Evolutionary conservation across 2,329 filamentous ascomycete genomes (phyloP), one percentile per base, ranked within the genome.

Genomic region (Ustulina deusta): DNA sequence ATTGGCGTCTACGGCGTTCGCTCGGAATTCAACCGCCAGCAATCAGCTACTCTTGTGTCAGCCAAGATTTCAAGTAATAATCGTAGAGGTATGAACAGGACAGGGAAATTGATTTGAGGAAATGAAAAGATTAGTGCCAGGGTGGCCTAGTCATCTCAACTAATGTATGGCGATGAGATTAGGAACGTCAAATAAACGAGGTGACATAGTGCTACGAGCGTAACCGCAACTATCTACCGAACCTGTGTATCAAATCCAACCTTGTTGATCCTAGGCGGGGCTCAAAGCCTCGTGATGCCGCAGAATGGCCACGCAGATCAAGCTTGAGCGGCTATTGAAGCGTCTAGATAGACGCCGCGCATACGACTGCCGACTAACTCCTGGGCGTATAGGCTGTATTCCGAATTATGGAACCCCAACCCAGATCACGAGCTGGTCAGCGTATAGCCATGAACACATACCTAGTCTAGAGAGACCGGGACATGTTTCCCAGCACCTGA

Each of bases 341-440:
- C 68, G 66, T 55, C 65, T 74, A 63, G 69, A 71, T 75, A 74
- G 70, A 61, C 72, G 71, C 70, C 70, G 73, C 65, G 72, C 71
- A 68, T 68, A 65, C 27, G 48, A 71, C 62, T 67, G 60, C 65
- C 65, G 65, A 66, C 48, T 34, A 59, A 34, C 42, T 54, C 49
- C 25, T 54, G 69, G 40, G 69, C 63, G 73, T 72, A 76, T 74
- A 75, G 74, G 66, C 73, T 74, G 74, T 75, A 73, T 73, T 68
- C 52, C 62, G 51, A 69, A 64, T 66, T 54, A 61, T 72, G 62
- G 61, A 49, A 61, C 63, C 48, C 63, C 9, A 48, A 61, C 40
- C 48, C 56, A 27, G 32, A 59, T 52, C 46, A 63, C 44, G 61
- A 44, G 64, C 20, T 46, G 58, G 44, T 46, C 52, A 36, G 32